Conservation (phyloP, 179 eudicot genomes). For the Spinacia oleracea region DNA sequence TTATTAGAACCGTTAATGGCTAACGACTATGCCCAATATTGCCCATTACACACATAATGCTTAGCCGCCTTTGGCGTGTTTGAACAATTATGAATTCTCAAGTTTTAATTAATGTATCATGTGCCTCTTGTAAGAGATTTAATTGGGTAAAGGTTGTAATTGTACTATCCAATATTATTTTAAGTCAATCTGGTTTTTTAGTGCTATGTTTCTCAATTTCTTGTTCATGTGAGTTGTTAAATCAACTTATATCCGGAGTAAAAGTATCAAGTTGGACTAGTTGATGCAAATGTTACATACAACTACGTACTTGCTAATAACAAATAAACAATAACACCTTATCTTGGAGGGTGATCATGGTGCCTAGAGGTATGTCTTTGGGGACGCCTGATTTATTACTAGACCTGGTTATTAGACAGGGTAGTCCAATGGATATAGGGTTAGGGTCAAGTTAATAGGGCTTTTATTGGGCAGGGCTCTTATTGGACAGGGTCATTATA, state of each 20-base stretch:
- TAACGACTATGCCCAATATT: conserved; percentile 11
- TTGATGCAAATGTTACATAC: too few species aligned
- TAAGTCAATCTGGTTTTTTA: background rate
- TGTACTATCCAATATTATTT: background rate
- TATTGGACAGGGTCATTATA: too few species aligned
- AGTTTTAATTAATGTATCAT: background rate
- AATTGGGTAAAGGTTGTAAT: background rate
- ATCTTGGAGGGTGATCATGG: too few species aligned
- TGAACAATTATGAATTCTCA: background rate
- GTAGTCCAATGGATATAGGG: too few species aligned
- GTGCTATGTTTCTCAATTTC: background rate
- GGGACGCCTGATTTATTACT: too few species aligned
- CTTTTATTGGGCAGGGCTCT: too few species aligned
- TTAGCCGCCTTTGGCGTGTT: conserved; percentile 13
- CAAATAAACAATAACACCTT: too few species aligned
- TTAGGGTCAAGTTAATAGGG: too few species aligned
- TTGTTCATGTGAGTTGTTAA: background rate
- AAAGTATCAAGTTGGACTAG: too few species aligned
- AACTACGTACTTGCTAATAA: too few species aligned
- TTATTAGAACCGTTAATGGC: background rate
- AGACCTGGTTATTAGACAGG: too few species aligned
- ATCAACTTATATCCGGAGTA: background rate
- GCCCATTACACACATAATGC: conserved; percentile 5
- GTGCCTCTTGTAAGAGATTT: background rate
- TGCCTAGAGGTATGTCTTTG: too few species aligned